Evolutionary conservation across 345 rosid species (phyloP).

Genomic region (Balakata baccata): DNA sequence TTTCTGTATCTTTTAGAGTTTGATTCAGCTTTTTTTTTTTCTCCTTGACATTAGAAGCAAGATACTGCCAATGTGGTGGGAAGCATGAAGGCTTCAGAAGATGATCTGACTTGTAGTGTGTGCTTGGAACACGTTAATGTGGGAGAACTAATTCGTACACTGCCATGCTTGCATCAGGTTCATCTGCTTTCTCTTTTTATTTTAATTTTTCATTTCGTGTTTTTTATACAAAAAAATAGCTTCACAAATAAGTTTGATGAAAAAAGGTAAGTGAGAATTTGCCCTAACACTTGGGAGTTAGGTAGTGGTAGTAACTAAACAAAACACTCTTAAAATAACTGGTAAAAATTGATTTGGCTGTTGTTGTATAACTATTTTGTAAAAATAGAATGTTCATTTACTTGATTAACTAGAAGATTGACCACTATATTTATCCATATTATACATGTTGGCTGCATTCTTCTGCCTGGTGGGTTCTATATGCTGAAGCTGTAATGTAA

Average conservation of each 20-base stretch:
- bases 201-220: neutral
- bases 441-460: neutral
- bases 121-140: slow-evolving; percentile 72
- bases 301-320: too few relatives aligned
- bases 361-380: too few relatives aligned
- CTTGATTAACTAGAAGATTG: neutral
- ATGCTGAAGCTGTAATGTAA: too few relatives aligned
- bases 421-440: neutral
- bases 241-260: neutral
- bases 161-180: slow-evolving; percentile 84
- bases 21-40: slow-evolving; percentile 2
- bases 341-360: too few relatives aligned
- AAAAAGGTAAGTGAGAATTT: neutral
- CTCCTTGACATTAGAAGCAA: slow-evolving; percentile 44
- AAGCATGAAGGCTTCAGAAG: slow-evolving; percentile 47
- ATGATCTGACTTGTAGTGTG: slow-evolving; percentile 72
- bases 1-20: neutral
- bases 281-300: neutral
- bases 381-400: neutral
- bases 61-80: slow-evolving; percentile 35
- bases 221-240: neutral
- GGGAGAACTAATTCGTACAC: slow-evolving; percentile 63
- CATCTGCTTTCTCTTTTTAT: neutral
- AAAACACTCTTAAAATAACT: too few relatives aligned
- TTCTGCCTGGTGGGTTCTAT: neutral